phyloP scores from a whole-genome alignment of 139 green algal species.

The Nannochloris sp. region DNA sequence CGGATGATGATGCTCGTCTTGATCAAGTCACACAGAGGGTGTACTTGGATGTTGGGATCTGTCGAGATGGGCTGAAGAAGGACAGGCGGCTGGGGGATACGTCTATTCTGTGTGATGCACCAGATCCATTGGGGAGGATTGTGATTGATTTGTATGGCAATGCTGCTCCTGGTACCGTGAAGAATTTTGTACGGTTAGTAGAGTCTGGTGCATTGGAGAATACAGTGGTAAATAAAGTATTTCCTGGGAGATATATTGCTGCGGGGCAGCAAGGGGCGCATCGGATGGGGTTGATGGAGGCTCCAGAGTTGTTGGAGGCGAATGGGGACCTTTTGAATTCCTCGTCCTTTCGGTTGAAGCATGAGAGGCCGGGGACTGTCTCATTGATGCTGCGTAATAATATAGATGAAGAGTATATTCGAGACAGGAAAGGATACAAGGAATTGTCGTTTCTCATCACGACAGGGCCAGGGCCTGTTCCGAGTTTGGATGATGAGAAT shows the following conservation, averaged over 20 bases:
- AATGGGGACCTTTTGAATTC: conserved; percentile 42
- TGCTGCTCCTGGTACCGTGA: conserved; percentile 31
- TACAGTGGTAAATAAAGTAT: conserved; percentile 37
- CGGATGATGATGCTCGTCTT: not conserved
- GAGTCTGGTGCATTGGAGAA: conserved; percentile 13
- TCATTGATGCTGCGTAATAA: conserved; percentile 46
- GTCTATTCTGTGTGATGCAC: conserved; percentile 27
- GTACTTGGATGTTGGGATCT: conserved; percentile 25
- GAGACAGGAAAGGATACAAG: conserved; percentile 14
- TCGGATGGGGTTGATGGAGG: conserved; percentile 41
- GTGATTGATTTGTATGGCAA: conserved; percentile 55
- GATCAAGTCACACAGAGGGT: conserved; percentile 7
- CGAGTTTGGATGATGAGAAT: conserved; percentile 57
- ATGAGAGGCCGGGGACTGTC: conserved; percentile 51
- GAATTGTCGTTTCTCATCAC: conserved; percentile 28
- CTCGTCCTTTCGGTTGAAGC: conserved; percentile 32
- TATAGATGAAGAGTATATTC: conserved; percentile 46
- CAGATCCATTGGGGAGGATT: conserved; percentile 34
- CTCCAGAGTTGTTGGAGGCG: conserved; percentile 12
- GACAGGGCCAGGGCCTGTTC: conserved; percentile 53
- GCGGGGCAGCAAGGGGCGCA: conserved; percentile 29
- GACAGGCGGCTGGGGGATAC: conserved; percentile 50
- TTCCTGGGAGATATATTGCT: conserved; percentile 22
- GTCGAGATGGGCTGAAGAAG: conserved; percentile 6
- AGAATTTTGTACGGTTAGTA: conserved; percentile 42